Base-by-base conservation (phyloP, 2,329 filamentous ascomycete genomes). In the Aspergillus piperis region DNA sequence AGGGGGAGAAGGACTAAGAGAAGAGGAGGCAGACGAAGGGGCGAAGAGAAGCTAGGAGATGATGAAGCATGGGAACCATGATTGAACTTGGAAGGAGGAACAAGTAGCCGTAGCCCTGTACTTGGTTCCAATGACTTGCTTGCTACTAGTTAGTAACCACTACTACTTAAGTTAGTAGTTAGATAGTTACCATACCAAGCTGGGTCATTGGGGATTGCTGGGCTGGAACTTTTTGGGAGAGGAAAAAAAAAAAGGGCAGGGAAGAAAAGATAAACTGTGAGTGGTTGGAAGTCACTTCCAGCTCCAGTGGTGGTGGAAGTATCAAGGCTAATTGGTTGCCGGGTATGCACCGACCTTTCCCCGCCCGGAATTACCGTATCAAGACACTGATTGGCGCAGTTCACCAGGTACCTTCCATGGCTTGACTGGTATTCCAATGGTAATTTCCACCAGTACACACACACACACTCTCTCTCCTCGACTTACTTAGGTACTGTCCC, bases 21-120 rank as follows among this genome's bases (percentile, higher is more conserved):
- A 19, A 19, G 17, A 19, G 17, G 17, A 19, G 17, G 17, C 10
- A 5, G 32, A 36, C 32, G 32, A 36, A 36, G 32, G 32, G 32
- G 32, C 32, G 32, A 36, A 13, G 10, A 25, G 50, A 48, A 50
- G 25, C 57, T 32, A 39, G 19, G 11, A 25, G 27, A 25, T 42
- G 57, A 50, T 42, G 57, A 54, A 30, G 58, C 47, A 54, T 42
- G 21, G 52, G 39, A 8, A 23, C 32, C 21, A 39, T 23, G 36
- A 39, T 54, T 21, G 38, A 54, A 17, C 17, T 39, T 10, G 50
- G 30, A 36, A 38, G 19, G 32, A 32, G 30, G 23, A 42, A 42
- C n/a, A 27, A 27, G 25, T 27, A 27, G 5, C 17, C 17, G 17
- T 2, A 7, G 25, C 17, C 17, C 17, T 19, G 17, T 42, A 42